Evolutionary conservation across 192 early-diverging fungal genomes (phyloP), one percentile per base, ranked within the genome.

Genomic region (Fimicolochytrium jonesii): DNA sequence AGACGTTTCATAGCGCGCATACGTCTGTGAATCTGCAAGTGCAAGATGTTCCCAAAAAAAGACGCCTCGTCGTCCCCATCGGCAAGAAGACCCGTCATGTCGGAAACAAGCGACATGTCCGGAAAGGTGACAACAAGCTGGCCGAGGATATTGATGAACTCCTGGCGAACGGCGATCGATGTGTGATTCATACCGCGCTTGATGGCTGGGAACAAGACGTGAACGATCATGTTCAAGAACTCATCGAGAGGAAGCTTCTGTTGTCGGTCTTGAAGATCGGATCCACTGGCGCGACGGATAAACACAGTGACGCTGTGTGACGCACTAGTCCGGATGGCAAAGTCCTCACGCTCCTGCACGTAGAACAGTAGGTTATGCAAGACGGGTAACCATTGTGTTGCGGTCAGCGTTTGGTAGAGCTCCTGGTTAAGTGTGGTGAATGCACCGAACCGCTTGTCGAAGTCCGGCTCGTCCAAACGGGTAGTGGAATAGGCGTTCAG

Each of bases 1-100:
- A 99, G 78, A 18, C 93, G 84, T 42, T 78, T 76, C 55, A 97
- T 59, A 0, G 95, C 90, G 49, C 91, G 83, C 6, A 89, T 64
- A 52, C 97, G 91, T 58, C 97, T 87, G 69, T 99, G 97, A 17
- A 89, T 73, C 77, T 99, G 97, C 57, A 99, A 84, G 61, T 99
- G 97, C 58, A 91, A 82, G 53, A 98, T 83, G 66, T 99, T 99
- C 71, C 82, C 86, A 68, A 98, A 99, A 75, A 99, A 94, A 56
- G 87, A 94, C 4, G 90, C 86, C 63, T 99, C 92, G n/a, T 93
- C 90, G 66, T 92, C 88, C 25, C 79, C 87, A 54, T 79, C 79
- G 25, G 77, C 86, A 41, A 91, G 59, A 20, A 93, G 69, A 17
- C 66, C 61, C 0, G 67, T 62, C 83, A 93, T 75, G 62, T 88